Conservation (phyloP, 2,329 filamentous ascomycete genomes). For the Pseudopyricularia cyperi region DNA sequence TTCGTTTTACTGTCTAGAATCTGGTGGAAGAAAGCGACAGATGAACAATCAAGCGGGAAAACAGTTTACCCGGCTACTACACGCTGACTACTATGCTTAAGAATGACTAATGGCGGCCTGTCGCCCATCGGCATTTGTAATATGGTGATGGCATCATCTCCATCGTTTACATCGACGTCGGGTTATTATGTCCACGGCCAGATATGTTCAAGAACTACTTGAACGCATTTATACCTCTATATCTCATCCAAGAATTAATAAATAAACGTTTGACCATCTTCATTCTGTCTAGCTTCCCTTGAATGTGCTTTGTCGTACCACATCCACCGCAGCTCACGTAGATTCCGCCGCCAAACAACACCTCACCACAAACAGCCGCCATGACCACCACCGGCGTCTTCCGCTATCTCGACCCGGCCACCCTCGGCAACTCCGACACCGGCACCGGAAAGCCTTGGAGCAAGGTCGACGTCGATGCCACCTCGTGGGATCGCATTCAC, state of each 20-base stretch:
- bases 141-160: neutral
- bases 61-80: neutral
- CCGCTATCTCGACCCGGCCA: slow-evolving; percentile 45
- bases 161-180: too few species aligned
- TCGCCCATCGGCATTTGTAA: neutral
- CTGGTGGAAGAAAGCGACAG: neutral
- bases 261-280: too few species aligned
- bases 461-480: slow-evolving; percentile 48
- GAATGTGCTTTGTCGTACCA: too few species aligned
- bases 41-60: neutral
- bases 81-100: too few species aligned
- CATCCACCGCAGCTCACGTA: neutral
- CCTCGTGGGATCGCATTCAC: slow-evolving; percentile 35
- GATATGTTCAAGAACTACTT: too few species aligned
- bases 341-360: neutral
- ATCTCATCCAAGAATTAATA: too few species aligned
- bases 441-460: slow-evolving; percentile 40
- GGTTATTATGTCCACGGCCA: too few species aligned
- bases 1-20: too few species aligned
- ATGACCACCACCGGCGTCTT: slow-evolving; percentile 24
- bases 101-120: neutral
- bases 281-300: too few species aligned
- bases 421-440: slow-evolving; percentile 19
- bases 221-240: too few species aligned
- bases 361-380: neutral